Evolutionary conservation across 2,329 filamentous ascomycete genomes (phyloP).

Genomic region (Microascus cirrosus): DNA sequence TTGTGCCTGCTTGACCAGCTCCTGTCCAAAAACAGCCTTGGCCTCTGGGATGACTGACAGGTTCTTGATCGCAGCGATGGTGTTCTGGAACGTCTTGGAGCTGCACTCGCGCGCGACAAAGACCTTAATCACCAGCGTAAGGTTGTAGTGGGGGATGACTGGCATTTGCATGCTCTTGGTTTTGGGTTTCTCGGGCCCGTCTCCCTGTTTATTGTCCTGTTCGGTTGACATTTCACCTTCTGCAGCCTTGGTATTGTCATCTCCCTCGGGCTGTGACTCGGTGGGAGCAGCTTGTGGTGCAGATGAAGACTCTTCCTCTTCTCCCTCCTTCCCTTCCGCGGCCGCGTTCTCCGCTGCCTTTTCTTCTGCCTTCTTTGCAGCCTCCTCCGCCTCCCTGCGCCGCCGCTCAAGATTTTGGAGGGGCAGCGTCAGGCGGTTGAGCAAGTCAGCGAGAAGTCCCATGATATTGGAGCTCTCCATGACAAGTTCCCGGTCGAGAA

Average conservation of each 20-base stretch:
- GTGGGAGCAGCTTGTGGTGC: slow-evolving; percentile 16
- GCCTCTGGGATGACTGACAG: slow-evolving; percentile 86
- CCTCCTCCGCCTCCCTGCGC: slow-evolving; percentile 60
- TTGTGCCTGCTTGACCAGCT: slow-evolving; percentile 81
- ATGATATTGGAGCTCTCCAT: slow-evolving; percentile 97
- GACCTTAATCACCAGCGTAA: slow-evolving; percentile 91
- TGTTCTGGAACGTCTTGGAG: slow-evolving; percentile 96
- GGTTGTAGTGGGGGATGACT: slow-evolving; percentile 75
- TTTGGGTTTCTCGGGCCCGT: slow-evolving; percentile 30
- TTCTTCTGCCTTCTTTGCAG: slow-evolving; percentile 22
- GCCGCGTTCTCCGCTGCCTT: slow-evolving; percentile 6
- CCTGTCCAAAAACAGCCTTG: slow-evolving; percentile 82
- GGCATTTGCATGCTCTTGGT: slow-evolving; percentile 62
- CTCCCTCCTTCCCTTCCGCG: slow-evolving; percentile 17
- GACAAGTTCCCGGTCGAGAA: slow-evolving; percentile 87
- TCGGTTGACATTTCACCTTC: slow-evolving; percentile 12
- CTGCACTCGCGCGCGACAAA: slow-evolving; percentile 93
- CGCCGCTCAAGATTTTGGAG: slow-evolving; percentile 73
- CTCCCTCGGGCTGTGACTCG: background rate
- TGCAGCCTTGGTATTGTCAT: slow-evolving; percentile 12
- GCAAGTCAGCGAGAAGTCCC: slow-evolving; percentile 78
- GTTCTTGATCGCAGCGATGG: slow-evolving; percentile 96
- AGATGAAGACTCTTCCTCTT: background rate
- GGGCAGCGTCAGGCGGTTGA: slow-evolving; percentile 81
- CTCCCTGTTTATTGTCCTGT: slow-evolving; percentile 23